Base-by-base conservation (phyloP, 2,329 filamentous ascomycete genomes). In the Colletotrichum sp. region DNA sequence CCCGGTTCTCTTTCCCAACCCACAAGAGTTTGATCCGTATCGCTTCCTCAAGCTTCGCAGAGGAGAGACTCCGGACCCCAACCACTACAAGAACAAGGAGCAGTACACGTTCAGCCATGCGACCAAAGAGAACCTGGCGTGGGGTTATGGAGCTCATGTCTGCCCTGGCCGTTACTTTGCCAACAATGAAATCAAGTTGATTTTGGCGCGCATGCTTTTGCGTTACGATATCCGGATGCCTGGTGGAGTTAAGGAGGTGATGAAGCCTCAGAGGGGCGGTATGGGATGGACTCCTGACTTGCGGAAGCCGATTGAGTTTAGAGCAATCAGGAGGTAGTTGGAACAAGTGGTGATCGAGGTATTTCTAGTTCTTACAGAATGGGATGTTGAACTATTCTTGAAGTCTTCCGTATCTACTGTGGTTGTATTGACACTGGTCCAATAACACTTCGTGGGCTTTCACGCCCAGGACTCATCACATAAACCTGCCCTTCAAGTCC, bases 91-190 rank as follows among this genome's bases (percentile, higher is more conserved):
- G 30, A 71, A 71, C 24, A 71, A 71, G 43, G 69, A 71, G 61
- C 69, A 71, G 76, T 80, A 85, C 76, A 85, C 86, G 76, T 85
- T 86, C 75, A 83, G 81, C 34, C 83, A 81, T 78, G 82, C 83
- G 73, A 78, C 79, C 6, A 80, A 83, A 73, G 77, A 81, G 10
- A 81, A 78, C 60, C 61, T 71, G 24, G 78, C 73, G 16, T 87
- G 85, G 66, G 84, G 85, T 2, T 79, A 85, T 58, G 84, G 85
- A 6, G 77, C 76, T 16, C 82, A 84, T 66, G 82, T 84, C 1
- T 86, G 83, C 71, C 84, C 84, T 1, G 84, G 84, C 0, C 77
- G 84, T 4, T 85, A 84, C 76, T 85, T 85, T 77, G 84, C 83
- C 2, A 79, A 78, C 8, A 82, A 83, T 66, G 81, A 84, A 78